These are phyloP conservation scores for Aurifilum marmelostoma DNA, from an alignment of 2,329 filamentous ascomycete species.

Conservation along the genomic window DNA sequence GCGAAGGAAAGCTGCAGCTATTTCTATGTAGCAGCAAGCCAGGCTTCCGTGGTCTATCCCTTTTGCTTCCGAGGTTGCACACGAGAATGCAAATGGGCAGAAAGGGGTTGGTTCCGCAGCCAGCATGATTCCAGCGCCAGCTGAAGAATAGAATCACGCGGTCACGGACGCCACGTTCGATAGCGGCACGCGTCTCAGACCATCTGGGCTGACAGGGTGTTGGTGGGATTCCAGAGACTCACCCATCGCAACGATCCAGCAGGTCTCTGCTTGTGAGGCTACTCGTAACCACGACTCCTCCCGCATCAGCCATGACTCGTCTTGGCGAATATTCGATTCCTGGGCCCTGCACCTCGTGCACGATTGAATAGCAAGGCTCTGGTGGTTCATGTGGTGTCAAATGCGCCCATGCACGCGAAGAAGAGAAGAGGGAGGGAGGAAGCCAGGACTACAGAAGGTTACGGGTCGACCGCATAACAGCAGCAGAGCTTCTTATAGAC, in stretches of 20 bases:
- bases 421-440: slow-evolving; percentile 1
- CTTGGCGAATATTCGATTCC: slow-evolving; percentile 11
- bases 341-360: neutral
- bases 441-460: neutral
- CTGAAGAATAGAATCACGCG: slow-evolving; percentile 10
- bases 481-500: slow-evolving; percentile 22
- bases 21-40: neutral
- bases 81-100: slow-evolving; percentile 28
- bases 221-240: slow-evolving; percentile 24
- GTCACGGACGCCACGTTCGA: neutral
- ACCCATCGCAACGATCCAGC: slow-evolving; percentile 34
- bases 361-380: slow-evolving; percentile 9
- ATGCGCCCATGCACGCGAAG: neutral
- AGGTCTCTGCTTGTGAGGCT: slow-evolving; percentile 34
- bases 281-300: slow-evolving; percentile 24
- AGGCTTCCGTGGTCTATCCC: neutral
- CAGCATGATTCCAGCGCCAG: slow-evolving; percentile 14
- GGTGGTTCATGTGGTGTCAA: slow-evolving; percentile 9
- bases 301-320: slow-evolving; percentile 5
- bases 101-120: neutral
- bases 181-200: slow-evolving; percentile 8
- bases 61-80: slow-evolving; percentile 19
- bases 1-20: slow-evolving; percentile 6
- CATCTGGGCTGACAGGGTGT: neutral
- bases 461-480: slow-evolving; percentile 9